Percentiles rank a stretch among this genome's conserved stretches.
Conservation (phyloP, 2,329 filamentous ascomycete species). For the Albophoma yamanashiensis region DNA sequence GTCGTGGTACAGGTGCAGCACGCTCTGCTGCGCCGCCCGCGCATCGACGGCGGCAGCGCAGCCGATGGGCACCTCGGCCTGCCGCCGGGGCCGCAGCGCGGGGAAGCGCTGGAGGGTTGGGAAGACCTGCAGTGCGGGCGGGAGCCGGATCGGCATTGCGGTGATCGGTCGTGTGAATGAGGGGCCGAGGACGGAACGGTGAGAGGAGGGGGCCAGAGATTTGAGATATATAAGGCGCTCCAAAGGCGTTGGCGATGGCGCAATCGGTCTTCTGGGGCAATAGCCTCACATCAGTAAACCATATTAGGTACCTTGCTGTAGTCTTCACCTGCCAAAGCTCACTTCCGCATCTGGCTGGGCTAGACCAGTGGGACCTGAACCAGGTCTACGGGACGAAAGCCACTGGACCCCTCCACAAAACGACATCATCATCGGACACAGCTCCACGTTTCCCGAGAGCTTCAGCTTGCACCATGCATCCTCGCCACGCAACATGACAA, state of each 20-base stretch:
- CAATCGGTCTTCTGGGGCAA: not conserved
- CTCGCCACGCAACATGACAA: conserved; percentile 11
- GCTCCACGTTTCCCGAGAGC: not conserved
- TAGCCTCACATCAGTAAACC: too few species aligned
- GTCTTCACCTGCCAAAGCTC: too few species aligned
- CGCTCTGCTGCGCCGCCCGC: not conserved
- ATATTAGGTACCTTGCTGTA: too few species aligned
- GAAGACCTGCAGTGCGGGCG: conserved; percentile 11
- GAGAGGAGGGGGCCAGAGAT: not conserved
- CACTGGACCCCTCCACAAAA: not conserved
- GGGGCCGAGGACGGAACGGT: not conserved
- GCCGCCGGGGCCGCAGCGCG: conserved; percentile 9
- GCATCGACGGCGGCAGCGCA: not conserved
- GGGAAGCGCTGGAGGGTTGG: conserved; percentile 11
- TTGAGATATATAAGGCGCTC: not conserved
- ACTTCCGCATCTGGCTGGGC: too few species aligned
- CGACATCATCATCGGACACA: not conserved
- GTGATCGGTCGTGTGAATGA: not conserved
- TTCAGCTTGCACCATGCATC: not conserved
- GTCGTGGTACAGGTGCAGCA: conserved; percentile 17
- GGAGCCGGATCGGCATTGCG: conserved; percentile 1
- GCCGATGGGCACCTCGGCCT: conserved; percentile 5
- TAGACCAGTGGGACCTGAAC: not conserved
- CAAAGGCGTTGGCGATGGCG: not conserved
- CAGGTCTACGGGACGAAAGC: not conserved